Conservation (phyloP, 805 yeast species). For the Maudiozyma saulgeensis region DNA sequence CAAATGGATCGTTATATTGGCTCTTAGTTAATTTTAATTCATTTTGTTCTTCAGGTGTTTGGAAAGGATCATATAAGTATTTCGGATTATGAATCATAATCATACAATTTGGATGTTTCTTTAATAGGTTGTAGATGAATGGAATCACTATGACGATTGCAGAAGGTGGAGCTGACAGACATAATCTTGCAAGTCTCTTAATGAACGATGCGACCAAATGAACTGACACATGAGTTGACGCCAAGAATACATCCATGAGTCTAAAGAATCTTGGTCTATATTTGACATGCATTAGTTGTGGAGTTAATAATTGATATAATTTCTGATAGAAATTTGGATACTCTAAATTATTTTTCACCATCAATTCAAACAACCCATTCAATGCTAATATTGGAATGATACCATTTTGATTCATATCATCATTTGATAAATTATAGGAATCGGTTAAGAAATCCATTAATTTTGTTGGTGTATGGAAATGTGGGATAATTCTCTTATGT, state of each 20-base stretch:
- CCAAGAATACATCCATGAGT: constrained; percentile 71
- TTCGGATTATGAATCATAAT: constrained; percentile 55
- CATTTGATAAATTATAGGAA: constrained; percentile 45
- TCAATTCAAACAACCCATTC: constrained; percentile 79
- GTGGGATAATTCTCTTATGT: constrained; percentile 80
- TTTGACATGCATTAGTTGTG: constrained; percentile 62
- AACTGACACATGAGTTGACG: constrained; percentile 81
- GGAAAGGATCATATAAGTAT: constrained; percentile 22
- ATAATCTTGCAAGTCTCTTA: constrained; percentile 66
- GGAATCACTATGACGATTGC: constrained; percentile 84
- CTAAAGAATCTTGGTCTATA: constrained; percentile 85
- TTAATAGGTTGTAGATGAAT: constrained; percentile 80
- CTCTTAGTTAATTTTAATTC: constrained; percentile 12
- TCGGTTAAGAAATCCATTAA: constrained; percentile 92
- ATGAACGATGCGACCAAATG: constrained; percentile 81
- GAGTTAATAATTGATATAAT: constrained; percentile 70
- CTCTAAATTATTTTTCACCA: constrained; percentile 74
- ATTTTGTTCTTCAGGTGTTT: constrained; percentile 21
- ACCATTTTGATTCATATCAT: constrained; percentile 33
- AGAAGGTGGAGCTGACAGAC: constrained; percentile 73
- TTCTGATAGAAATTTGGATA: constrained; percentile 84
- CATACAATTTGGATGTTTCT: constrained; percentile 93
- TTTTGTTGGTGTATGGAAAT: constrained; percentile 64
- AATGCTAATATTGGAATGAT: constrained; percentile 68
- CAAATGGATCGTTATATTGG: constrained; percentile 54